Base-by-base conservation (phyloP, 768 basidiomycete genomes). In the Boletellus emodensis region DNA sequence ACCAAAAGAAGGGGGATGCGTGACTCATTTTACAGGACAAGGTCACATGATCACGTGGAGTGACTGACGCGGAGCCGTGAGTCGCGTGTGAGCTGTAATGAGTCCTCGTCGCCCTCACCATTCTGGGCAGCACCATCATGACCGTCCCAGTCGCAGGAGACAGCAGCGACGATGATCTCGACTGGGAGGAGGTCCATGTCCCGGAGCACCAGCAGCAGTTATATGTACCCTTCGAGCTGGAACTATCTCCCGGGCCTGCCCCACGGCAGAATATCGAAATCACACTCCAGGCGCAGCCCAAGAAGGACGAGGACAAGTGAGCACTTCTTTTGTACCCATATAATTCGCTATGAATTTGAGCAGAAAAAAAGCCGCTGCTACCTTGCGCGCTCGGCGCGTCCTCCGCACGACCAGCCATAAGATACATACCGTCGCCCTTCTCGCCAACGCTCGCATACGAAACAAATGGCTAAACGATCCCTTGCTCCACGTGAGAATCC, bases 401-500 rank as follows among this genome's bases (percentile, higher is more conserved):
- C 65, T 83, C 9, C 79, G 94, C 32, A 80, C 94, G 40, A 80
- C 87, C 50, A 84, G 82, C 47, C 95, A 98, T 72, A 94, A 95
- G 69, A 74, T 92, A 13, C 96, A 99, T 59, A 90, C 92, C 9
- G 70, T 94, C 11, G 72, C 80, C n/a, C 75, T 96, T 13, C 76
- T 98, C 12, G 78, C 80, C 13, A 91, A 85, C 62, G 89, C 85
- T 5, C 68, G 75, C 40, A 68, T 81, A 18, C 80, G 96, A 36
- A 98, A 99, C 62, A 73, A 72, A 51, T 95, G 89, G 87, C 61
- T 91, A 13, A 93, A 90, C 47, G 90, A 96, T 59, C 70, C 74
- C 1, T 71, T 95, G 11, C 72, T 98, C 26, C 92, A 95, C 61
- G 94, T 93, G 62, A 45, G 82, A 70, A 15, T 26, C 35, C 20